Evolutionary conservation across 1,284 basidiomycete species (phyloP).

Genomic region (Rhodotorula sp.): DNA sequence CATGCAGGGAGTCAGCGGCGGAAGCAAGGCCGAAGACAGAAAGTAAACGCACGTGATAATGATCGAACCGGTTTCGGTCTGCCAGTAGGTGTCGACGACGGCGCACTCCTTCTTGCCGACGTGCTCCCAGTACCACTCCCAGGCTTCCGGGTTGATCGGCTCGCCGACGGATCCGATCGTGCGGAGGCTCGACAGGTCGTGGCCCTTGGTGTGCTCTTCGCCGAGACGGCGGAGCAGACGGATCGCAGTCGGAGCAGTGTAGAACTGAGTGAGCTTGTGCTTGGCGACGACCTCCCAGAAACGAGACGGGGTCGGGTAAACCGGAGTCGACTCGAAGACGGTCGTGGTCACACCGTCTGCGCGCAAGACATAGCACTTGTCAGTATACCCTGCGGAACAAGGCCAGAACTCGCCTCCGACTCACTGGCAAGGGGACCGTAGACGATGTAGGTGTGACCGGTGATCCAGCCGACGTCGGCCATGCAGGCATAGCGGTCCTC

Average conservation of each 20-base stretch:
- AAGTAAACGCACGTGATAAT: conserved; percentile 64
- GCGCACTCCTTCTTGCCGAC: conserved; percentile 87
- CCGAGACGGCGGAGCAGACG: conserved; percentile 86
- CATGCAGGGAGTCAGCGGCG: background rate
- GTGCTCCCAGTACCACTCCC: conserved; percentile 97
- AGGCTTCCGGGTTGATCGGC: conserved; percentile 98
- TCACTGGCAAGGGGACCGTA: conserved; percentile 82
- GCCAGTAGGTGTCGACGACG: conserved; percentile 77
- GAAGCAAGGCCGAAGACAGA: too few relatives aligned
- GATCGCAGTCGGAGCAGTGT: conserved; percentile 83
- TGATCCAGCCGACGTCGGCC: conserved; percentile 99
- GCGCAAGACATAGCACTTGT: background rate
- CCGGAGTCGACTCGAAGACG: conserved; percentile 94
- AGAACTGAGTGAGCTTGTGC: conserved; percentile 89
- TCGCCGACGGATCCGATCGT: conserved; percentile 93
- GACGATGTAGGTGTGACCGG: conserved; percentile 95
- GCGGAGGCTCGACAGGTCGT: conserved; percentile 80
- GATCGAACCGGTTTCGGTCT: conserved; percentile 97
- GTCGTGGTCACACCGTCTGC: conserved; percentile 80
- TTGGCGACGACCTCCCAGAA: conserved; percentile 97
- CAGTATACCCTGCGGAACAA: background rate
- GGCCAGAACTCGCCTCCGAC: conserved; percentile 8
- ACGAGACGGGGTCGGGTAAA: conserved; percentile 91
- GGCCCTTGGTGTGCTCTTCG: conserved; percentile 75
- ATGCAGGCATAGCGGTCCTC: conserved; percentile 79